Evolutionary conservation across 345 rosid species (phyloP), one percentile per base, ranked within the genome.

Genomic region (Corchorus capsularis): DNA sequence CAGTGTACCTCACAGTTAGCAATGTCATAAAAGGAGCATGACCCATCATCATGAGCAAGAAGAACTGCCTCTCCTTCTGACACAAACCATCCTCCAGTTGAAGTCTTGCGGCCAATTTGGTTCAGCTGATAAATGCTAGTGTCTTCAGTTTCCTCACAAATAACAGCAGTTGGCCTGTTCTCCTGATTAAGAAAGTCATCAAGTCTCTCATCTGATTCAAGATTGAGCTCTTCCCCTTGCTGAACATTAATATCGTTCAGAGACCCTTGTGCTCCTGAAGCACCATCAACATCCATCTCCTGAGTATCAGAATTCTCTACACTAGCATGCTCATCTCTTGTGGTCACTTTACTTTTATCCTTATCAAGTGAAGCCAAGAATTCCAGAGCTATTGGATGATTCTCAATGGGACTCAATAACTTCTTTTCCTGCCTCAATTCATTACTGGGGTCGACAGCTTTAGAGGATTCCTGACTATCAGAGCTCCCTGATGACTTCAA

Each of bases 21-120:
- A 41, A 94, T 87, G 76, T 96, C 99, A 56, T 92, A 85, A 84
- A 85, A 94, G 34, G 97, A 89, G 78, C 99, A 96, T 11, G 98
- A 94, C 35, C 97, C 97, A 81, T 96, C 97, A 80, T 84, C 83
- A 74, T 94, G 98, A 77, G 94, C 84, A 55, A 96, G 98, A 81
- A 96, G 87, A 85, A 90, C 90, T 34, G 98, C 89, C 89, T 94
- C 97, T 32, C 97, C 99, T 77, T 92, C 99, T 19, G 99, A 96
- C 74, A 94, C 93, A 87, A 96, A 94, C 98, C 99, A 96, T 69
- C 98, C 99, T 69, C 95, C 97, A 0, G 98, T 92, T 39, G 94
- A 78, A 74, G 67, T 88, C 81, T 85, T 96, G 67, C 78, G 34
- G 49, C 97, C 98, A 56, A 94, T 88, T 78, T 85, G 90, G 78